Evolutionary conservation across 305 asterid species (phyloP), one percentile per base, ranked within the genome.

Genomic region (Solanum chacoense): DNA sequence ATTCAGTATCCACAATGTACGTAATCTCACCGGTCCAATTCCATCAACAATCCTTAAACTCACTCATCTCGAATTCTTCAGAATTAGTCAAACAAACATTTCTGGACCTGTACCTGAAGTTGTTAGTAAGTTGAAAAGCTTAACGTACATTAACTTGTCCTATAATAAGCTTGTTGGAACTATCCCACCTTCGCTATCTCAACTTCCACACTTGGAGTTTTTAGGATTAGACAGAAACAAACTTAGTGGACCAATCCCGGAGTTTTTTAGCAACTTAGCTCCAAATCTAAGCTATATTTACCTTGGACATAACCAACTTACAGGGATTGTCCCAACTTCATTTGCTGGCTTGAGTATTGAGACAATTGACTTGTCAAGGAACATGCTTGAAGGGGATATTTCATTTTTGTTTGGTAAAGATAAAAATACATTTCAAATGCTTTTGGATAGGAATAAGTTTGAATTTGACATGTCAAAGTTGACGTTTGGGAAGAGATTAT

Each of bases 381-480:
- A 92, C 89, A 87, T 42, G 89, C 92, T 92, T 9, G 88, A 77
- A 85, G 92, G 94, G 1, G 94, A 90, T 63, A 38, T 40, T n/a
- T 91, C 94, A 1, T 88, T 92, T 88, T 89, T 92, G 90, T 91
- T 92, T 63, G 92, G 91, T 11, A 90, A 29, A 79, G 90, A 87
- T 28, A 91, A 85, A 90, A 89, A 87, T 1, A 63, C 91, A 9
- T 42, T n/a, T 16, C 3, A 34, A 42, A 26, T 89, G 22, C 76
- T 88, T 29, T 75, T 92, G 35, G 90, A 91, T 20, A 86, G 81
- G 81, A 92, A 92, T 72, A 13, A 55, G 85, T 90, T 92, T 12
- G 86, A 85, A 38, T 90, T 92, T 13, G 90, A 90, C 69, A 26
- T 92, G 6, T 91, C 94, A 7, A 90, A 89, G 76, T 89, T 91